Percentiles rank a stretch among this genome's conserved stretches.
Conservation (phyloP, 2,329 filamentous ascomycete species). For the Aspergillus jensenii region DNA sequence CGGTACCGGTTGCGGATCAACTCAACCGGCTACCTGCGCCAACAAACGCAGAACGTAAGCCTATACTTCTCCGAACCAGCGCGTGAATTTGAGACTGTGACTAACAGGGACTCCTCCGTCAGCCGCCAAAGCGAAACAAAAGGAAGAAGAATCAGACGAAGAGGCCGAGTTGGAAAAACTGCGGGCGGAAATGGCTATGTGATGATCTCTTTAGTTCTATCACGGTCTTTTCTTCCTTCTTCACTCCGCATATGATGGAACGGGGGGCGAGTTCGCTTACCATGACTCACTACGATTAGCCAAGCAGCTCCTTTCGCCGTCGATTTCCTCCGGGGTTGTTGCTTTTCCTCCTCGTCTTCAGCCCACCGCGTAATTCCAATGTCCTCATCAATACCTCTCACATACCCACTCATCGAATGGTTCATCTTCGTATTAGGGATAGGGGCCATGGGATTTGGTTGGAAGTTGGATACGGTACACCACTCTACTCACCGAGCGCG, state of each 20-base stretch:
- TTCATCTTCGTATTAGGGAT: not conserved
- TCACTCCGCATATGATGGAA: slow-evolving; percentile 10
- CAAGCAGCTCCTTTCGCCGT: slow-evolving; percentile 1
- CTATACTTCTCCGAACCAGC: not conserved
- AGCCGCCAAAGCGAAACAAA: slow-evolving; percentile 45
- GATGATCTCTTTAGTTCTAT: slow-evolving; percentile 21
- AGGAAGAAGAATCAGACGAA: slow-evolving; percentile 80
- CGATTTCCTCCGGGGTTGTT: not conserved
- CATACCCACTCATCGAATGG: not conserved
- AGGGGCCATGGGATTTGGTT: not conserved
- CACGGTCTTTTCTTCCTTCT: not conserved
- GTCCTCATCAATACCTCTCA: not conserved
- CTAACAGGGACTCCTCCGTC: slow-evolving; percentile 29
- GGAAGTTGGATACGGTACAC: not conserved
- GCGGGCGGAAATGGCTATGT: slow-evolving; percentile 98
- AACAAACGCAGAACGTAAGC: slow-evolving; percentile 74
- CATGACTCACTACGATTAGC: slow-evolving; percentile 6
- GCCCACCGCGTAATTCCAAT: not conserved
- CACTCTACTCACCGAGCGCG: not conserved
- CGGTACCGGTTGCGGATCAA: slow-evolving; percentile 75
- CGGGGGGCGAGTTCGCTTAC: not conserved
- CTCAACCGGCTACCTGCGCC: slow-evolving; percentile 75
- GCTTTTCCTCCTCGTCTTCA: not conserved
- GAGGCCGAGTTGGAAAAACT: slow-evolving; percentile 91
- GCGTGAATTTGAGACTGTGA: not conserved